A percentile compares a stretch with the other conserved stretches of the same genome.
These are phyloP conservation scores for Babesia bigemina DNA, from an alignment of 169 alveolate species.

Conservation along the genomic window DNA sequence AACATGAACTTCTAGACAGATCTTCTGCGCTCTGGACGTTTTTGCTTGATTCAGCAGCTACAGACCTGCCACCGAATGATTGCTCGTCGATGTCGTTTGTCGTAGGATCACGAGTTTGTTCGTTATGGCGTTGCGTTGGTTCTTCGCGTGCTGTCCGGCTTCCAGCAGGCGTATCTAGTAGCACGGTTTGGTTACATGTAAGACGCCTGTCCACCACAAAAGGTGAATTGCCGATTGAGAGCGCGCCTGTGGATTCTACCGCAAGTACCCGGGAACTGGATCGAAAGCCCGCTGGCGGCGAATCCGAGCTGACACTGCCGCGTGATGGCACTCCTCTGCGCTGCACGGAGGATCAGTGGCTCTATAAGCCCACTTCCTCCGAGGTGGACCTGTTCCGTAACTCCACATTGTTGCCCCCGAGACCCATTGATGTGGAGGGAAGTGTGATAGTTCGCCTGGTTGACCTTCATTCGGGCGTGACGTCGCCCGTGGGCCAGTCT, in stretches of 20 bases:
- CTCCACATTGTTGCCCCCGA: constrained; percentile 27
- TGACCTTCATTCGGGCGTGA: constrained; percentile 70
- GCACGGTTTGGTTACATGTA: no score
- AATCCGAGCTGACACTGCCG: constrained; percentile 8
- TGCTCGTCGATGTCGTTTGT: background rate
- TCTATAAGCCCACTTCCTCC: constrained; percentile 33
- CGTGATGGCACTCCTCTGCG: constrained; percentile 35
- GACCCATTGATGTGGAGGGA: constrained; percentile 80
- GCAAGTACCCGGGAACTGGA: background rate
- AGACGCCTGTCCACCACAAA: no score
- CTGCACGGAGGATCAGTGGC: constrained; percentile 69
- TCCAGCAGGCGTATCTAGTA: no score
- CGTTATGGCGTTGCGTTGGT: background rate
- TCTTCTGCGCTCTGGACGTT: no score
- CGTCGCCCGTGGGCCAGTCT: constrained; percentile 80
- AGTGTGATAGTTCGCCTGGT: constrained; percentile 80
- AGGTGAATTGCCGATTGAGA: background rate
- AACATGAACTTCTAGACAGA: no score
- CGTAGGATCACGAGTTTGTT: background rate
- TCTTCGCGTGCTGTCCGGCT: no score
- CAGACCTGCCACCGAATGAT: no score
- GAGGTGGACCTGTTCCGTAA: constrained; percentile 51
- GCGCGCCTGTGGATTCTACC: background rate
- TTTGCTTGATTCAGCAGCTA: no score
- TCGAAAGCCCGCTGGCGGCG: background rate